phyloP scores from a whole-genome alignment of 768 basidiomycete genomes.

The Suillus americanus region DNA sequence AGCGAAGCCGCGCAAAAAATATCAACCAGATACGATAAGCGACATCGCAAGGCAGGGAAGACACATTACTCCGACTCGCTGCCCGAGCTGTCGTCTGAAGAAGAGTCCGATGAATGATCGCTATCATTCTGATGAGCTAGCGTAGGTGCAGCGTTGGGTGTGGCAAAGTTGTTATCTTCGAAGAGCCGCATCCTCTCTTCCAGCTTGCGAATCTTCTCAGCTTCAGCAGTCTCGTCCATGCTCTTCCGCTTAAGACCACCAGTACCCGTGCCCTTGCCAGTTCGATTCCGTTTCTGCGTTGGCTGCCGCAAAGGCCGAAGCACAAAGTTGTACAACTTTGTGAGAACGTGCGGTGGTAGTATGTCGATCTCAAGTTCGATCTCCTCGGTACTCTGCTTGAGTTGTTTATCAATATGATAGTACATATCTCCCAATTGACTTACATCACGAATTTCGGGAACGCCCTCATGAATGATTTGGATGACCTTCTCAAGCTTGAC shows the following conservation, averaged over 20 bases:
- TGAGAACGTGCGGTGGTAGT: slow-evolving; percentile 81
- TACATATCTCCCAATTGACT: slow-evolving; percentile 34
- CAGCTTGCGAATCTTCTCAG: slow-evolving; percentile 89
- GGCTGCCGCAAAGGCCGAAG: slow-evolving; percentile 74
- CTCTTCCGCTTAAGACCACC: slow-evolving; percentile 92
- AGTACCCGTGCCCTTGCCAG: slow-evolving; percentile 80
- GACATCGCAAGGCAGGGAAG: not conserved
- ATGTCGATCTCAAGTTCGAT: slow-evolving; percentile 98
- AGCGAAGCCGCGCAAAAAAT: slow-evolving; percentile 13
- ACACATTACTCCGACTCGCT: slow-evolving; percentile 74
- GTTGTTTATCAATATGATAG: slow-evolving; percentile 14
- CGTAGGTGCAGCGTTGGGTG: slow-evolving; percentile 35
- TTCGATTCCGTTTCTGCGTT: slow-evolving; percentile 61
- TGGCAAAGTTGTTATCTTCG: slow-evolving; percentile 40
- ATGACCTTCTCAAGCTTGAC: slow-evolving; percentile 86
- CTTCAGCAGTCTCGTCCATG: slow-evolving; percentile 96
- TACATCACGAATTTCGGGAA: slow-evolving; percentile 92
- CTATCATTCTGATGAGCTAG: slow-evolving; percentile 43
- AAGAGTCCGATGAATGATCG: slow-evolving; percentile 78
- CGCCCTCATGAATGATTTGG: slow-evolving; percentile 91
- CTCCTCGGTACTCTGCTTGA: slow-evolving; percentile 84
- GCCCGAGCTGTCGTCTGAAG: slow-evolving; percentile 78
- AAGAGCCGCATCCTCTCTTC: slow-evolving; percentile 89
- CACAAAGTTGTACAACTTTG: slow-evolving; percentile 95
- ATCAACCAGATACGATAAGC: slow-evolving; percentile 12